Percentiles rank a stretch among this genome's conserved stretches.
phyloP scores from a whole-genome alignment of 306 rosid species.

The Citrullus amarus region DNA sequence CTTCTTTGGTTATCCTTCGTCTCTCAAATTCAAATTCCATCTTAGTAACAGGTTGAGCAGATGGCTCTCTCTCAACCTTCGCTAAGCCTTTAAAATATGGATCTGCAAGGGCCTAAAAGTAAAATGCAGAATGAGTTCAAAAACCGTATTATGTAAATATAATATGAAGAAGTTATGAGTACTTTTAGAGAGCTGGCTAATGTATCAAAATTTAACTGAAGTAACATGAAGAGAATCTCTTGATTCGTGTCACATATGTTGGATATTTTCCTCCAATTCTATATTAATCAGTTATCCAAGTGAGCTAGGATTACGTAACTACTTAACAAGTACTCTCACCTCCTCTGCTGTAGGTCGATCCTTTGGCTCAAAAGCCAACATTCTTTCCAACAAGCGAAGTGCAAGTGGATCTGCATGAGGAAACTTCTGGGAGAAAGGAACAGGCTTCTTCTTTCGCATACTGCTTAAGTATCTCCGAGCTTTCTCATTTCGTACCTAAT shows the following conservation, averaged over 20 bases:
- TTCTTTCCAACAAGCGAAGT: conserved; percentile 81
- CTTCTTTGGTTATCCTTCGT: conserved; percentile 95
- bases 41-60: conserved; percentile 94
- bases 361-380: conserved; percentile 95
- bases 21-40: conserved; percentile 99
- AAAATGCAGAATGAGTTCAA: conserved; percentile 13
- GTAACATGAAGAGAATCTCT: not conserved
- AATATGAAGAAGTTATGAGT: not conserved
- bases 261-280: not conserved
- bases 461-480: conserved; percentile 93
- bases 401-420: conserved; percentile 96
- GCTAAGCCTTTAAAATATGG: conserved; percentile 97
- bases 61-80: conserved; percentile 96
- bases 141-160: conserved; percentile 8
- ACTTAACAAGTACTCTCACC: conserved; percentile 23
- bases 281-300: not conserved
- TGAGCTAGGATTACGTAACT: not conserved
- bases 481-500: conserved; percentile 86
- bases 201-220: not conserved
- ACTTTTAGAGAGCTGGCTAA: not conserved
- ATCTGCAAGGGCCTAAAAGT: conserved; percentile 84
- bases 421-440: conserved; percentile 86
- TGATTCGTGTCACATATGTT: not conserved
- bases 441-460: conserved; percentile 81
- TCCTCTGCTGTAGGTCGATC: conserved; percentile 99